phyloP scores from a whole-genome alignment of 352 stramenopile species.

The Plasmopara viticola region DNA sequence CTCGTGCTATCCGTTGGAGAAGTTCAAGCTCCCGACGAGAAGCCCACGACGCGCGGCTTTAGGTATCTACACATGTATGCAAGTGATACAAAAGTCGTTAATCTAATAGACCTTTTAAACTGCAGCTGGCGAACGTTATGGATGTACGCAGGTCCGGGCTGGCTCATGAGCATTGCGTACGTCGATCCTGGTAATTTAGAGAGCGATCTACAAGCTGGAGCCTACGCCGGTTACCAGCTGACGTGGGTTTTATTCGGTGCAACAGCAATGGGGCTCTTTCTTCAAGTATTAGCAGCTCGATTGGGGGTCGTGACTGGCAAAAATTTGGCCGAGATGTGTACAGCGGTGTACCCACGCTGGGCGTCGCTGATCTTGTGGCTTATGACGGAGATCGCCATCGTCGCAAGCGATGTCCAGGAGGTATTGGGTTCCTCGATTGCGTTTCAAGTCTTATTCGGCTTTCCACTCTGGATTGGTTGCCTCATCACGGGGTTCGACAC shows the following conservation, averaged over 20 bases:
- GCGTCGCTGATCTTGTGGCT: constrained; percentile 80
- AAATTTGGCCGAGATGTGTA: constrained; percentile 88
- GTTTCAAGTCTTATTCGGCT: constrained; percentile 86
- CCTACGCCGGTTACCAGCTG: constrained; percentile 85
- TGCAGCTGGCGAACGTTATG: constrained; percentile 69
- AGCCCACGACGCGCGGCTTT: constrained; percentile 18
- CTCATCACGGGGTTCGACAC: constrained; percentile 86
- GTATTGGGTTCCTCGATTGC: constrained; percentile 89
- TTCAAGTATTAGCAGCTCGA: constrained; percentile 90
- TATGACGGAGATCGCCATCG: constrained; percentile 92
- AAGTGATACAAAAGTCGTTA: background rate
- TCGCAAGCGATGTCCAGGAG: constrained; percentile 89
- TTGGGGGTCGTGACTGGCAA: constrained; percentile 89
- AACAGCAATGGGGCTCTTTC: constrained; percentile 89
- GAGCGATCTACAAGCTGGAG: constrained; percentile 91
- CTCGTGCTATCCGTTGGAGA: constrained; percentile 44
- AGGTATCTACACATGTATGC: constrained; percentile 6
- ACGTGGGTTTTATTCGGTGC: constrained; percentile 89
- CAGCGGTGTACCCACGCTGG: constrained; percentile 66
- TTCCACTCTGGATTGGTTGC: constrained; percentile 87
- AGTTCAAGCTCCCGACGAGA: constrained; percentile 45
- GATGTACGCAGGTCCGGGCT: constrained; percentile 77
- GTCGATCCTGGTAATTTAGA: constrained; percentile 95
- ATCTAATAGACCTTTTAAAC: background rate
- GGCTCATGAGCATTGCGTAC: constrained; percentile 94